Evolutionary conservation across 2,329 filamentous ascomycete genomes (phyloP).

Genomic region (Mycocentrospora acerina): DNA sequence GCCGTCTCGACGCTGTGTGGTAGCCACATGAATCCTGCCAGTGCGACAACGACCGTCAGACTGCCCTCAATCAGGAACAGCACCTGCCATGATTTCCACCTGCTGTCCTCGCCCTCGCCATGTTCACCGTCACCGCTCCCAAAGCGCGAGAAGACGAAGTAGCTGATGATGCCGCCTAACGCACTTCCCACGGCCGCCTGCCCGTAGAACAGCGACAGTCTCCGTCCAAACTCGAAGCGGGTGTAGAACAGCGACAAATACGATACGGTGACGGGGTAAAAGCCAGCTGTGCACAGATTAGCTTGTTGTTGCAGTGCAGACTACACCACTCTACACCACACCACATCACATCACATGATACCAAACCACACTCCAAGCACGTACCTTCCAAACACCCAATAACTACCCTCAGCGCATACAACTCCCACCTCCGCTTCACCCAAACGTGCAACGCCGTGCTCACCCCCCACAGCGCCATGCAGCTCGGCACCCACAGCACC

Average conservation of each 20-base stretch:
- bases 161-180: slow-evolving; percentile 57
- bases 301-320: too few relatives aligned
- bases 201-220: slow-evolving; percentile 59
- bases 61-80: slow-evolving; percentile 54
- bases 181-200: slow-evolving; percentile 59
- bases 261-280: slow-evolving; percentile 61
- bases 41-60: slow-evolving; percentile 49
- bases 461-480: slow-evolving; percentile 58
- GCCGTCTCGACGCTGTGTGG: slow-evolving; percentile 52
- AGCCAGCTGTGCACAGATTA: too few relatives aligned
- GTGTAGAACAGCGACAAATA: slow-evolving; percentile 62
- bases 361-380: slow-evolving; percentile 11
- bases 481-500: slow-evolving; percentile 57
- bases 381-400: slow-evolving; percentile 52
- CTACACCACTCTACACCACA: too few relatives aligned
- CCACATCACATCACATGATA: slow-evolving; percentile 15
- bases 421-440: slow-evolving; percentile 50
- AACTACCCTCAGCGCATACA: slow-evolving; percentile 48
- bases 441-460: slow-evolving; percentile 52
- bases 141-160: slow-evolving; percentile 51
- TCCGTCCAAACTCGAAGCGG: slow-evolving; percentile 57
- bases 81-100: slow-evolving; percentile 54
- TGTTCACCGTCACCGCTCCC: slow-evolving; percentile 14
- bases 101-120: slow-evolving; percentile 8
- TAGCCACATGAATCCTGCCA: slow-evolving; percentile 53